Evolutionary conservation across 148 eudicot genomes (phyloP), one percentile per base, ranked within the genome.

Genomic region (Tetragonia tetragonoides): DNA sequence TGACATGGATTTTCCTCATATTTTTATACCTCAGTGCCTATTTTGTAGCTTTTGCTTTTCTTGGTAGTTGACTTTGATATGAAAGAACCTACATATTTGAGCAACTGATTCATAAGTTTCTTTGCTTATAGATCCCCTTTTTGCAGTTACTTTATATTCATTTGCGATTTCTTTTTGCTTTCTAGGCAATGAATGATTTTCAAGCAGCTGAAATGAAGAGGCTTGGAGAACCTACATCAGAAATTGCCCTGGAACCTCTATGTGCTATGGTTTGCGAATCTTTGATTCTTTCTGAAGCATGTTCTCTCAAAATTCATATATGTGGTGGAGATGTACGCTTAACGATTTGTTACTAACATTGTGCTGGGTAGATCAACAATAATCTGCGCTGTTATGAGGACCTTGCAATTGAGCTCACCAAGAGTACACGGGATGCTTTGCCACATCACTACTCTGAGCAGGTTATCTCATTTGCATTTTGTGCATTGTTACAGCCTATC

Each of bases 341-440:
- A n/a, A n/a, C n/a, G n/a, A n/a, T n/a, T 23, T 78, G 63, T 37
- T 41, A 28, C 9, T 34, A 80, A 47, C 51, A 40, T 41, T 74
- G 56, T 70, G 17, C 46, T 28, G 51, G 61, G 74, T 91, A 95
- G 99, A 90, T 92, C 77, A 95, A 95, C 80, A 95, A 95, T 83
- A 95, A 95, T 81, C 88, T 95, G 66, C 94, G 96, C 73, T 95
- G 99, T 83, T 92, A 95, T 86, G n/a, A n/a, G n/a, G 99, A 95
- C 78, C 97, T 92, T 67, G 92, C 99, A 15, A 86, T 92, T 97
- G 99, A 95, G 83, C 93, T 95, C 66, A 93, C 94, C 83, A 89
- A 81, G 73, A 95, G 97, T 85, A 92, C 96, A 24, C 75, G 91
- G 54, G 99, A 95, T 89, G 91, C 99, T 80, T 94, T 95, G 74